Evolutionary conservation across 768 basidiomycete species (phyloP), one percentile per base, ranked within the genome.

Genomic region (Trametes cinnabarina): DNA sequence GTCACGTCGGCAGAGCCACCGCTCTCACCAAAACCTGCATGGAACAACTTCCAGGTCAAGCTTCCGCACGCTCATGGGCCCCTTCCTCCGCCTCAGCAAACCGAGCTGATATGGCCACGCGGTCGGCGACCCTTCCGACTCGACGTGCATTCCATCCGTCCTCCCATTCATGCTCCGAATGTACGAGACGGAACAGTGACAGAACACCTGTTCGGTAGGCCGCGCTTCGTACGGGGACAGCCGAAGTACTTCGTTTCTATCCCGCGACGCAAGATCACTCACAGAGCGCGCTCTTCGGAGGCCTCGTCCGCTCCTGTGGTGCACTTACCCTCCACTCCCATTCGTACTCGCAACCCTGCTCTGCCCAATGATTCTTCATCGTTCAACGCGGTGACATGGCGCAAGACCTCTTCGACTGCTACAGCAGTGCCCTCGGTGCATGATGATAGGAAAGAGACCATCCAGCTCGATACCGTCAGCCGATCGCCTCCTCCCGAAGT

Each of bases 141-240:
- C 73, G 90, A 92, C 51, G 79, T 85, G 25, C 74, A 88, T 26
- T 86, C 87, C 3, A 89, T 86, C 72, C 81, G 84, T 30, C 89
- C 91, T 50, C 86, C 87, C 17, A 77, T 87, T 14, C 80, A 82
- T 54, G 84, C 82, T 47, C 86, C 86, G 82, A 81, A 63, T 51
- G 79, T 73, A 41, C 76, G 80, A 46, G 86, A 87, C 55, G 75
- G 87, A 44, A 82, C 83, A 19, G 55, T 90, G 39, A 86, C 88
- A 62, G 84, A 87, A 26, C 68, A 86, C 37, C 71, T 92, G 34
- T 88, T 90, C 71, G 77, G 71, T 56, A 80, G 74, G 60, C 74
- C 77, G 15, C 62, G 61, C 20, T 7, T 51, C 7, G 51, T 64
- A 40, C 77, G 69, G 56, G 74, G 77, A 15, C 74, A 65, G 55